phyloP scores from a whole-genome alignment of 345 rosid genomes.

The Rubroshorea leprosula region DNA sequence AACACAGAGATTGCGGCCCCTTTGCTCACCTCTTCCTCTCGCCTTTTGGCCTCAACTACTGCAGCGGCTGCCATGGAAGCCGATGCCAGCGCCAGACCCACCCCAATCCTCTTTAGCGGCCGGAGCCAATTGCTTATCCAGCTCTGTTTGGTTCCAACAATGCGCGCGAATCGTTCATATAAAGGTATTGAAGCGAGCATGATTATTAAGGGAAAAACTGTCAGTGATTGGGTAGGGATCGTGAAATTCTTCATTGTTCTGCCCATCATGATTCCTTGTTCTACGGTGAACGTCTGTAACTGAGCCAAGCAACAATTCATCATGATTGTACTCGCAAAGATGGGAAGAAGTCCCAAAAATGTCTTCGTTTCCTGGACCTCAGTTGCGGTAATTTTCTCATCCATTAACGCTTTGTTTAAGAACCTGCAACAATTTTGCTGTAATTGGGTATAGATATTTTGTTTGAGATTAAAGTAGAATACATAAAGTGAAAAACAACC shows the following conservation, averaged over 20 bases:
- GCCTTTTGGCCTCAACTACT: slow-evolving; percentile 44
- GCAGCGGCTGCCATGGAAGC: slow-evolving; percentile 45
- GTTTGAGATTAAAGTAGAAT: too few relatives aligned
- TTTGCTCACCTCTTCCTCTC: slow-evolving; percentile 31
- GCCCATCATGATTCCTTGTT: slow-evolving; percentile 50
- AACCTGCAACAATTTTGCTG: slow-evolving; percentile 25
- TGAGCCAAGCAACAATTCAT: slow-evolving; percentile 62
- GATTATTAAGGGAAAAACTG: slow-evolving; percentile 34
- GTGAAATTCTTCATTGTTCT: slow-evolving; percentile 30
- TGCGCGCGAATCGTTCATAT: slow-evolving; percentile 27
- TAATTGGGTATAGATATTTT: background rate
- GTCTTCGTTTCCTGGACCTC: slow-evolving; percentile 49
- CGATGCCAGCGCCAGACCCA: slow-evolving; percentile 42
- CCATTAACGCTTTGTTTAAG: slow-evolving; percentile 36
- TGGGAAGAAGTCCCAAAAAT: slow-evolving; percentile 49
- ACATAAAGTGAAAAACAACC: too few relatives aligned
- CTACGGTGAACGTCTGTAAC: slow-evolving; percentile 49
- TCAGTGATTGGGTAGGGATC: slow-evolving; percentile 50
- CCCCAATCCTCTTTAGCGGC: too few relatives aligned
- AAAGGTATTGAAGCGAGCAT: slow-evolving; percentile 41
- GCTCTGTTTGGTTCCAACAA: too few relatives aligned
- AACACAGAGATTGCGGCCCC: slow-evolving; percentile 45
- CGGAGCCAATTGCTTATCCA: too few relatives aligned
- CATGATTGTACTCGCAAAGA: slow-evolving; percentile 52
- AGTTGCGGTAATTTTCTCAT: slow-evolving; percentile 21